Conservation (phyloP, 75 land plant species). For the Pinus albicaulis region DNA sequence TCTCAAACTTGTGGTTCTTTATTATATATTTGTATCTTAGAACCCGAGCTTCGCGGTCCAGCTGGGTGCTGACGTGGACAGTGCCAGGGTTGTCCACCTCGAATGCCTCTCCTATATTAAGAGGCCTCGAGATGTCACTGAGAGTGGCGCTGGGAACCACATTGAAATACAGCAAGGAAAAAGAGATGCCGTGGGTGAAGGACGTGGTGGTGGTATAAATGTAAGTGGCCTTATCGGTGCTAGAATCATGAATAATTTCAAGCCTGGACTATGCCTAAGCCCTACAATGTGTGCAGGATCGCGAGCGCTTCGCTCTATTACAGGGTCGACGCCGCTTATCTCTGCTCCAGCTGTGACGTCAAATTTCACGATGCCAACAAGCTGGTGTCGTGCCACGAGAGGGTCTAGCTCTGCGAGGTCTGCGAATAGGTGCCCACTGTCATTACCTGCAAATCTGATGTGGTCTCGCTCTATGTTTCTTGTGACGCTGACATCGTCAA, state of each 20-base stretch:
- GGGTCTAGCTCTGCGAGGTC: constrained; percentile 81
- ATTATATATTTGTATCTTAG: no score
- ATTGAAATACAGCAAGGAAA: no score
- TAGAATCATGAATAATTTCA: background rate
- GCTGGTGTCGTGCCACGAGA: constrained; percentile 74
- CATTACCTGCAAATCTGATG: constrained; percentile 84
- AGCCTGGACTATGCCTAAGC: constrained; percentile 38
- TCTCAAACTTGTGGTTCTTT: no score
- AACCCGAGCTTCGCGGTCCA: no score
- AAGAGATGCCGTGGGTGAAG: no score
- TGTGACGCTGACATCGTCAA: constrained; percentile 78
- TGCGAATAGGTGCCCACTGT: constrained; percentile 80
- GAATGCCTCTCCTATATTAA: no score
- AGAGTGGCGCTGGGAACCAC: no score
- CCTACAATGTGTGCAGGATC: constrained; percentile 71
- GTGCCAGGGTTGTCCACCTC: no score
- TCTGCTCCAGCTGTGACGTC: constrained; percentile 68
- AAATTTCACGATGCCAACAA: constrained; percentile 79
- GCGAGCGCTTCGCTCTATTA: constrained; percentile 59
- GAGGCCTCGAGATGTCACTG: no score
- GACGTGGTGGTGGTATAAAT: no score
- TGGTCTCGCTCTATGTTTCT: constrained; percentile 60
- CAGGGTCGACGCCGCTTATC: constrained; percentile 71
- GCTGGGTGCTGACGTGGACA: no score
- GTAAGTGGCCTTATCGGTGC: no score